phyloP scores from a whole-genome alignment of 352 stramenopile genomes.

The Saprolegnia diclina region DNA sequence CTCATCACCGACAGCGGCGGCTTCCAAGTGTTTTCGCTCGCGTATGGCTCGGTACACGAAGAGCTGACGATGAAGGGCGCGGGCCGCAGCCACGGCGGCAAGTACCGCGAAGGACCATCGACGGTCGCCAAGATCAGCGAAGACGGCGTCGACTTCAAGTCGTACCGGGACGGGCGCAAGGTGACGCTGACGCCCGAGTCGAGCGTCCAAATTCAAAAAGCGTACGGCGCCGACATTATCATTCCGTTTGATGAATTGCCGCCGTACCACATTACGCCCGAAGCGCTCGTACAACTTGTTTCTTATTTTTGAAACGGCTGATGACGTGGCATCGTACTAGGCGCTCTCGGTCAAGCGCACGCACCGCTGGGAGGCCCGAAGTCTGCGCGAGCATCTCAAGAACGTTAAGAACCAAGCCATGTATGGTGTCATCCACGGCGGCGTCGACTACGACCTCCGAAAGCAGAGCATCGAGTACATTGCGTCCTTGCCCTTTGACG shows the following conservation, averaged over 20 bases:
- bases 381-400: conserved; percentile 40
- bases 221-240: conserved; percentile 82
- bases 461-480: conserved; percentile 64
- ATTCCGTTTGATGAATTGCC: conserved; percentile 78
- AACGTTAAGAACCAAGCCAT: conserved; percentile 71
- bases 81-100: conserved; percentile 21
- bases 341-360: conserved; percentile 50
- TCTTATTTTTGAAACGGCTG: neutral
- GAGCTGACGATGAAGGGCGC: conserved; percentile 43
- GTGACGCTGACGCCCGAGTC: conserved; percentile 75
- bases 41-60: conserved; percentile 64
- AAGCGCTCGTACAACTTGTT: conserved; percentile 7
- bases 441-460: conserved; percentile 73
- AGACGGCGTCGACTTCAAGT: conserved; percentile 68
- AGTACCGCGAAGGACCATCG: conserved; percentile 12
- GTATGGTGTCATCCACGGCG: conserved; percentile 79
- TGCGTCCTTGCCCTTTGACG: conserved; percentile 68
- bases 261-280: conserved; percentile 20
- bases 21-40: conserved; percentile 63
- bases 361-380: conserved; percentile 78
- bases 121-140: conserved; percentile 65
- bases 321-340: conserved; percentile 1
- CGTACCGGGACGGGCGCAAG: conserved; percentile 71
- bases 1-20: conserved; percentile 86
- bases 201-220: conserved; percentile 75